Percentiles rank a stretch among this genome's conserved stretches.
Conservation (phyloP, 1,284 basidiomycete species). For the Cryptococcus amylolentus region DNA sequence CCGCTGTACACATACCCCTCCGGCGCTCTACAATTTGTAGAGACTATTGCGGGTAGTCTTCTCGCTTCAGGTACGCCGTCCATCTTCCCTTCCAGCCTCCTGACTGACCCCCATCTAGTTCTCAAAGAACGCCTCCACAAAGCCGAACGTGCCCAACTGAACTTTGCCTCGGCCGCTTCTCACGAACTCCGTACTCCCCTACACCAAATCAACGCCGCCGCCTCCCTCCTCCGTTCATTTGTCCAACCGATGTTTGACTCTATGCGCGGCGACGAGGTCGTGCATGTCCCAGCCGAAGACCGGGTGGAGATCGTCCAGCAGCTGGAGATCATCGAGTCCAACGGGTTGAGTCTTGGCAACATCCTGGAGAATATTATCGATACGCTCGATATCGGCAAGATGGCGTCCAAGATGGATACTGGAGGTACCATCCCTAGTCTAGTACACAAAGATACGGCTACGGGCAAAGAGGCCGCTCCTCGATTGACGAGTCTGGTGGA, state of each 20-base stretch:
- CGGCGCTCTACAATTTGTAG: constrained; percentile 42
- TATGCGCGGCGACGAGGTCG: constrained; percentile 8
- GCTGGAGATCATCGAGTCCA: constrained; percentile 46
- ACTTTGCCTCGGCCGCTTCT: constrained; percentile 44
- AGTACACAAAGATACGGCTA: neutral
- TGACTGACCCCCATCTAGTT: constrained; percentile 24
- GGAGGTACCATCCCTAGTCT: no score
- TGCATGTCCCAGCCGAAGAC: constrained; percentile 22
- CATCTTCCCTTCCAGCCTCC: constrained; percentile 27
- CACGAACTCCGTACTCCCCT: constrained; percentile 48
- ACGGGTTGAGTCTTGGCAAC: constrained; percentile 43
- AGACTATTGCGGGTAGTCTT: constrained; percentile 36
- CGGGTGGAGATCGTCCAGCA: constrained; percentile 36
- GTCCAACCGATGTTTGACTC: constrained; percentile 12
- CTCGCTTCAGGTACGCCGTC: constrained; percentile 27
- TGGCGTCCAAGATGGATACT: constrained; percentile 12
- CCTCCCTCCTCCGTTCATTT: constrained; percentile 39
- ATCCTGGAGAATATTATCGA: constrained; percentile 48
- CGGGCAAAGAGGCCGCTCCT: no score
- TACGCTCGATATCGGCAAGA: constrained; percentile 26
- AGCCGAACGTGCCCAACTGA: constrained; percentile 43
- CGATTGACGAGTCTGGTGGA: constrained; percentile 15
- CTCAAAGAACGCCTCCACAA: constrained; percentile 35
- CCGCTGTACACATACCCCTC: constrained; percentile 40
- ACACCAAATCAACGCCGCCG: constrained; percentile 48